phyloP scores from a whole-genome alignment of 257 asterid genomes.

The Penstemon barbatus region DNA sequence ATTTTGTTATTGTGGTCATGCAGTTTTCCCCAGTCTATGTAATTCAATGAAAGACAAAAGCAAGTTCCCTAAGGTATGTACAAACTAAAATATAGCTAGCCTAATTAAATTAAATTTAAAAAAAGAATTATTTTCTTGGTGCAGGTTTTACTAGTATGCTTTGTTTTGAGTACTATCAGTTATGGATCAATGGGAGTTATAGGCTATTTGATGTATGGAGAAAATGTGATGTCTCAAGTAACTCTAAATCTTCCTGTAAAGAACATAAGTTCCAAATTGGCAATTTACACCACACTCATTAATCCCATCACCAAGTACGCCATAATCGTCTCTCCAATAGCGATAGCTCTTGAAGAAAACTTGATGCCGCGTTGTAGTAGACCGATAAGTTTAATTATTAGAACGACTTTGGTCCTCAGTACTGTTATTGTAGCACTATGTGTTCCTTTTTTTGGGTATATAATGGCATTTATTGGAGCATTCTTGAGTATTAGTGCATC shows the following conservation, averaged over 20 bases:
- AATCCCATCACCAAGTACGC: conserved; percentile 54
- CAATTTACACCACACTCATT: conserved; percentile 47
- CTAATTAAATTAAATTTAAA: neutral
- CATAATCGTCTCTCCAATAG: conserved; percentile 32
- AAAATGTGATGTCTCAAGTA: conserved; percentile 39
- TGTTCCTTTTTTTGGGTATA: conserved; percentile 35
- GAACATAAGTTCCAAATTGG: conserved; percentile 41
- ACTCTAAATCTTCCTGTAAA: conserved; percentile 49
- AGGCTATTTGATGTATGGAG: conserved; percentile 58
- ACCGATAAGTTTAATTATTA: neutral
- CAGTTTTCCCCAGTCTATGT: conserved; percentile 51
- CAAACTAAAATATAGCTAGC: neutral
- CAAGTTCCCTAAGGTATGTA: conserved; percentile 36
- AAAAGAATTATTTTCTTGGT: neutral
- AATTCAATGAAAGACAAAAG: conserved; percentile 51
- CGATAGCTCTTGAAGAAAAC: conserved; percentile 27
- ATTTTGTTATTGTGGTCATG: conserved; percentile 57
- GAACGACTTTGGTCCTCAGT: neutral
- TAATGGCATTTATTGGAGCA: conserved; percentile 52
- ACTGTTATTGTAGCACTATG: conserved; percentile 11
- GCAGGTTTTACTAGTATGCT: conserved; percentile 51
- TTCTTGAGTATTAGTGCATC: conserved; percentile 32
- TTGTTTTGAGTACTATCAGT: conserved; percentile 37
- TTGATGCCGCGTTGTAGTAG: neutral
- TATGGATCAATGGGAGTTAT: conserved; percentile 52